Base-by-base conservation (phyloP, 2,329 filamentous ascomycete species). In the Zelopaecilomyces penicillatus region DNA sequence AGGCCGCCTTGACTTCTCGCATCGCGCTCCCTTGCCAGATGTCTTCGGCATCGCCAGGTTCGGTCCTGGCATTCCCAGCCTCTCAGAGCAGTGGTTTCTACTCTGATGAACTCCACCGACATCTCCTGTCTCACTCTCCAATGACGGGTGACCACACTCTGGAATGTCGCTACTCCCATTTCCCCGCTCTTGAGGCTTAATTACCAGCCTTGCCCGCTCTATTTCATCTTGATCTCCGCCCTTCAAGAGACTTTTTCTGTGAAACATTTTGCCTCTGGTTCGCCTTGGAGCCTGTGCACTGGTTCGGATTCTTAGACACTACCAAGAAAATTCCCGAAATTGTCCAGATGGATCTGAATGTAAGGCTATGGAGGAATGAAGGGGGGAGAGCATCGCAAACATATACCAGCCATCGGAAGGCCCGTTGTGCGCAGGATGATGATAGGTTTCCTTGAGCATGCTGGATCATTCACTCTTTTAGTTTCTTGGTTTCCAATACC, bases 291-390 rank as follows among this genome's bases (percentile, higher is more conserved):
- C 35, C 19, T 41, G 44, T 41, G 39, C 38, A 28, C 39, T 27
- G 10, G 38, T 38, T 29, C 33, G 44, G 32, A 38, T 35, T 48
- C 43, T 39, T 39, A 30, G 39, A 31, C 41, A 42, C 42, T 42
- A 40, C 42, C 39, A 19, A 19, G 45, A 47, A 46, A 47, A 46
- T 50, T 45, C 19, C 19, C 19, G 19, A 19, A 19, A 19, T 19
- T 19, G 19, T 19, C 19, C 19, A 19, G 19, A 19, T 19, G 19
- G 19, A 19, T 19, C 19, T 19, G 19, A 19, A 3, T 19, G 19
- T 19, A 19, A 19, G 41, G 37, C 37, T 48, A 39, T 57, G 42
- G 44, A 58, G 64, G 64, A 66, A 66, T 66, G 64, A 63, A 66
- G 63, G 64, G 62, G 53, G 54, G 33, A 34, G 32, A 19, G 30